Base-by-base conservation (phyloP, 768 basidiomycete genomes). In the Cyclocybe cylindracea region DNA sequence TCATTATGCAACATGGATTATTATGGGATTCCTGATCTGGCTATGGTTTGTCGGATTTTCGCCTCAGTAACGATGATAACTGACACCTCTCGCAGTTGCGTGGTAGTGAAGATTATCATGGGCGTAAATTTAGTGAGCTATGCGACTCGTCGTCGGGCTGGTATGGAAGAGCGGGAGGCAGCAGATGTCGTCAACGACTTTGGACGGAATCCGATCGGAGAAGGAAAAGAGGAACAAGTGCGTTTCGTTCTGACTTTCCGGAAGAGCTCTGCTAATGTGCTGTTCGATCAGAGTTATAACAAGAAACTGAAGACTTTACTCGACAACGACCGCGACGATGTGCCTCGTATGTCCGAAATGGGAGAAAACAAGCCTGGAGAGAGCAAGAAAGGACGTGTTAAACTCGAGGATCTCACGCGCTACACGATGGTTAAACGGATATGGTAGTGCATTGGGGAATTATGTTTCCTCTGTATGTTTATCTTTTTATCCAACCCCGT, bases 361-460 rank as follows among this genome's bases (percentile, higher is more conserved):
- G 89, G 89, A 1, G 89, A 91, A 66, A 74, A 75, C 45, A 69
- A 67, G 39, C 63, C 66, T n/a, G 72, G 70, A 16, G 67, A 64
- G 38, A 68, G 74, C 38, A 84, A 80, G 66, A 82, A 76, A 62
- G 85, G 80, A 50, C 75, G 85, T 41, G 78, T 91, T 50, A 82
- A 83, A 52, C 69, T 98, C 44, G 94, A 97, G 66, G 92, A 96
- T 63, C 78, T 98, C 44, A 96, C 92, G 33, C 71, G 94, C 49
- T 98, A 90, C 75, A 96, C 94, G 14, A 98, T 98, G 94, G 89
- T 96, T 41, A 96, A 96, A 65, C 78, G 91, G 46, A 95, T 96
- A 40, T 95, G 79, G 79, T 83, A 74, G 65, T n/a, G 24, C 24
- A 24, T 24, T 24, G 24, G 24, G 24, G 24, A 24, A 24, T 24